Base-by-base conservation (phyloP, 2,329 filamentous ascomycete genomes). In the Sordariomycetes sp. region DNA sequence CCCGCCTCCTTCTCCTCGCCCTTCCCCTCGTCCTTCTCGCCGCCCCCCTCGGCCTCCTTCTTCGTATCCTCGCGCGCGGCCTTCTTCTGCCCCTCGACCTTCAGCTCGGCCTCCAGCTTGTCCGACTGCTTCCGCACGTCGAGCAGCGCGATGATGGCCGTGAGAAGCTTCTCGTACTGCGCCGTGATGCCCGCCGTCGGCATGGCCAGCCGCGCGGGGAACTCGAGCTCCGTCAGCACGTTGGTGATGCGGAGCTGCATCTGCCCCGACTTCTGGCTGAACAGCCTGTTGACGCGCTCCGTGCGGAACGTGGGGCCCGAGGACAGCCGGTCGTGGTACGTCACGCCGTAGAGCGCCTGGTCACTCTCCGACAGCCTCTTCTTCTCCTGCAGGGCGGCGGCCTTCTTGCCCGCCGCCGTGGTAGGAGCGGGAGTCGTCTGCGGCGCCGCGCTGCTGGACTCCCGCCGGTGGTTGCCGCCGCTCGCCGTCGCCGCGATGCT, bases 231-330 rank as follows among this genome's bases (percentile, higher is more conserved):
- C 50, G 78, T 79, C 25, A 94, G 81, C 4, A 85, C 85, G 58
- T 87, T 86, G 16, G 79, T 83, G 62, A 94, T 91, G 62, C 89
- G 88, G 61, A 83, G 72, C 63, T 89, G 89, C 68, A 92, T 88
- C 61, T 88, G 82, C 58, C 86, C 83, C 18, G 82, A 87, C 73
- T 92, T 92, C 62, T 87, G 87, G 43, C 85, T 84, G 59, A 90
- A 87, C 25, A 90, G 81, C 70, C 91, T 91, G 64, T 87, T 86
- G 60, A 93, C 82, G 69, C 84, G 87, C 65, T 93, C 89, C 32
- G 90, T 90, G 14, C 93, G 89, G 79, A 97, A 97, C 16, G 89
- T 87, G 40, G 96, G 89, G 7, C 94, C 93, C 10, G 87, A 88
- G 1, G 87, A 85, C 46, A 97, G 79, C 32, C 93, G 88, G 59